phyloP scores from a whole-genome alignment of 768 basidiomycete genomes.

The Collybiopsis luxurians region DNA sequence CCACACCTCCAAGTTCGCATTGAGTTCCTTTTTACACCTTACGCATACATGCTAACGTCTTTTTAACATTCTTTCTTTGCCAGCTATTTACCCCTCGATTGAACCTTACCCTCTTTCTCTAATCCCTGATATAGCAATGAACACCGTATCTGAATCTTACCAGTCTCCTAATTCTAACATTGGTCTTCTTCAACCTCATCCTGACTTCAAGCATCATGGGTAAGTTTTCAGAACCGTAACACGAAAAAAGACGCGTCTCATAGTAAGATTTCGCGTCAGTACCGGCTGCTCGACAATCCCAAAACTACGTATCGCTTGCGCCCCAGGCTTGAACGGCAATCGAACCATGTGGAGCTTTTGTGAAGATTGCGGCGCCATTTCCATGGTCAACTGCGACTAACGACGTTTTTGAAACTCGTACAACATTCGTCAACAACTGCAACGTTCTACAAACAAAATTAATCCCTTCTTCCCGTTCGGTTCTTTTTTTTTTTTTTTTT shows the following conservation, averaged over 20 bases:
- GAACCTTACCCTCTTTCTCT: slow-evolving; percentile 58
- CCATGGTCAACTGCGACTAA: slow-evolving; percentile 78
- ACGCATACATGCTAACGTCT: too few species aligned
- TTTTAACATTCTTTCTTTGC: slow-evolving; percentile 14
- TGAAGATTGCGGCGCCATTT: slow-evolving; percentile 86
- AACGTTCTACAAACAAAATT: too few species aligned
- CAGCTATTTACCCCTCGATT: slow-evolving; percentile 51
- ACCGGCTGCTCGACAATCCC: slow-evolving; percentile 77
- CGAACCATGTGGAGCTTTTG: slow-evolving; percentile 88
- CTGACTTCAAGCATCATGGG: slow-evolving; percentile 68
- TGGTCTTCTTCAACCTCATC: slow-evolving; percentile 68
- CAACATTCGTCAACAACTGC: too few species aligned
- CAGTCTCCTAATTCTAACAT: slow-evolving; percentile 43
- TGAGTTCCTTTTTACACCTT: too few species aligned
- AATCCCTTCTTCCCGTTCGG: too few species aligned
- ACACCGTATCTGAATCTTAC: slow-evolving; percentile 45
- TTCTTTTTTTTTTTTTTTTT: too few species aligned
- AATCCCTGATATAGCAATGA: slow-evolving; percentile 43
- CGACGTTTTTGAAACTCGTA: too few species aligned
- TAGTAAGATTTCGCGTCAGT: slow-evolving; percentile 27
- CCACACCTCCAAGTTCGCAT: slow-evolving; percentile 48
- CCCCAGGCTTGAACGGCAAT: slow-evolving; percentile 64
- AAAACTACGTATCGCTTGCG: slow-evolving; percentile 78
- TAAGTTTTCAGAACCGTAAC: slow-evolving; percentile 29
- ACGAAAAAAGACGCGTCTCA: background rate